Conservation (phyloP, 2,329 filamentous ascomycete genomes). For the Ophiocordyceps sinensis region DNA sequence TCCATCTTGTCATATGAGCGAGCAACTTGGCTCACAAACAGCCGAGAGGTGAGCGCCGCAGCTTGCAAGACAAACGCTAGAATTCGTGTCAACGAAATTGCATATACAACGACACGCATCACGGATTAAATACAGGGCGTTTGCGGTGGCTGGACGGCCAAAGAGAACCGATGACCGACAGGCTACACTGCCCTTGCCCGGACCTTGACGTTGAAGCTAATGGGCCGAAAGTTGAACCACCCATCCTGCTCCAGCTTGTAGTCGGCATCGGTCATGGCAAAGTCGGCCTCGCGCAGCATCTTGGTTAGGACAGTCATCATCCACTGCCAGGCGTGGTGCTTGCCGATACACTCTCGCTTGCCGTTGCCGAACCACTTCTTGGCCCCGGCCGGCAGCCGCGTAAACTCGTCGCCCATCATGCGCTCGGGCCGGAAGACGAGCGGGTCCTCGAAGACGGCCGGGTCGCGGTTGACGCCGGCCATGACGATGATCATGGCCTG, state of each 20-base stretch:
- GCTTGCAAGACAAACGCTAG: too few species aligned
- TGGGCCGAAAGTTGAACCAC: constrained; percentile 37
- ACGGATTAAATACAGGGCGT: too few species aligned
- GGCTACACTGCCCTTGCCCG: constrained; percentile 16
- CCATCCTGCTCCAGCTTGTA: constrained; percentile 31
- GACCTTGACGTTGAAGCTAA: constrained; percentile 28
- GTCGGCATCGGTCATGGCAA: constrained; percentile 23
- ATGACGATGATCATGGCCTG: constrained; percentile 35
- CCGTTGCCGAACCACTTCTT: constrained; percentile 39
- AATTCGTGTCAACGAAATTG: too few species aligned
- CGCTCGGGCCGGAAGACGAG: constrained; percentile 30
- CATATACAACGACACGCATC: too few species aligned
- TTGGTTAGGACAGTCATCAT: constrained; percentile 24
- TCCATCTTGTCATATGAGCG: too few species aligned
- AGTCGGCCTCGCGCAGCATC: constrained; percentile 30
- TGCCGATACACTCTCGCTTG: constrained; percentile 36
- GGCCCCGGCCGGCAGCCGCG: constrained; percentile 25
- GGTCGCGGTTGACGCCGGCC: constrained; percentile 34
- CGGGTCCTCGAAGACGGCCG: constrained; percentile 31
- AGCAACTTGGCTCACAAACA: too few species aligned
- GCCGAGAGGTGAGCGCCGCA: too few species aligned
- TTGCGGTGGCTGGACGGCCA: too few species aligned
- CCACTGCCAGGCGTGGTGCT: constrained; percentile 34
- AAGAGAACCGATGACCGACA: too few species aligned
- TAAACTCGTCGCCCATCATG: constrained; percentile 31